Conservation (phyloP, 352 stramenopile species). For the Hyaloperonospora arabidopsidis region DNA sequence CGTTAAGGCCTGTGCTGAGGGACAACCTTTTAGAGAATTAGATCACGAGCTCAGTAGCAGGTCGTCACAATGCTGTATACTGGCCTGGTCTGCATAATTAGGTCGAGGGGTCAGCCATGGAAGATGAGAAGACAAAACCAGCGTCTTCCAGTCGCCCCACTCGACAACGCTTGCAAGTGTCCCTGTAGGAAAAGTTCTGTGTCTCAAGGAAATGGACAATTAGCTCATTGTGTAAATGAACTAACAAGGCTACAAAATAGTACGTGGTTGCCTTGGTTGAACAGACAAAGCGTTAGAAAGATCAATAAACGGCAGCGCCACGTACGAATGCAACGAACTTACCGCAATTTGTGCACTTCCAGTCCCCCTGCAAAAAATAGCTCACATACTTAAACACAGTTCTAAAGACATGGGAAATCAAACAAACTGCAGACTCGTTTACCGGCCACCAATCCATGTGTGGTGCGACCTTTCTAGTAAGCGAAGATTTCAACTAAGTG, state of each 20-base stretch:
- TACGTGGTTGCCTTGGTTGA: slow-evolving; percentile 50
- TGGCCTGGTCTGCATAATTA: slow-evolving; percentile 10
- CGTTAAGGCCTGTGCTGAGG: neutral
- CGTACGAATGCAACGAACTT: slow-evolving; percentile 5
- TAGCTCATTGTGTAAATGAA: slow-evolving; percentile 6
- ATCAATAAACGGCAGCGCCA: neutral
- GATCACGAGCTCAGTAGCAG: slow-evolving; percentile 1
- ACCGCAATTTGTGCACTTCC: slow-evolving; percentile 74
- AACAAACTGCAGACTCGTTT: slow-evolving; percentile 14
- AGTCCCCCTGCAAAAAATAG: slow-evolving; percentile 44
- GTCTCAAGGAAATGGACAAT: slow-evolving; percentile 10
- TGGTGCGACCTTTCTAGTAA: slow-evolving; percentile 41
- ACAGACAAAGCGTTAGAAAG: slow-evolving; percentile 7
- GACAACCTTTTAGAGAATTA: slow-evolving; percentile 6
- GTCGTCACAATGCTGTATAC: slow-evolving; percentile 5
- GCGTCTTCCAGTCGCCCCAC: slow-evolving; percentile 52
- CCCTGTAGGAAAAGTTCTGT: slow-evolving; percentile 72
- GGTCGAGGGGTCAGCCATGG: slow-evolving; percentile 14
- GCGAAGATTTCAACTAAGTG: slow-evolving; percentile 24
- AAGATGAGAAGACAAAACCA: slow-evolving; percentile 39
- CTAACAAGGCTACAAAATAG: slow-evolving; percentile 3
- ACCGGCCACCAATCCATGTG: slow-evolving; percentile 81
- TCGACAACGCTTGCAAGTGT: slow-evolving; percentile 56
- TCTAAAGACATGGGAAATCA: neutral
- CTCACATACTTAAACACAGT: slow-evolving; percentile 16